Base-by-base conservation (phyloP, 1,139 yeast genomes). In the Geotrichum bryndzae region DNA sequence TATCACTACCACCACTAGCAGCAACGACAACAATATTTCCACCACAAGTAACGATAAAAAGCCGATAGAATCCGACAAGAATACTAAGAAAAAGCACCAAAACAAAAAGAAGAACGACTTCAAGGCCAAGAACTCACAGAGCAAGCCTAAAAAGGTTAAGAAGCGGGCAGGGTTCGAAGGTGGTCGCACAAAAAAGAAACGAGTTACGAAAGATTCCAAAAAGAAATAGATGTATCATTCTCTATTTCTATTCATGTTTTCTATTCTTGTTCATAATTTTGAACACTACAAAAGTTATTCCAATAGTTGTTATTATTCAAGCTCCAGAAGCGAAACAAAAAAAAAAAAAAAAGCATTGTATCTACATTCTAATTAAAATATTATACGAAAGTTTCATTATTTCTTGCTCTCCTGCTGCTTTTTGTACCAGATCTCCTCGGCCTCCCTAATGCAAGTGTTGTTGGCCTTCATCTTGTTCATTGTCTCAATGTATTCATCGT, bases 401-500 rank as follows among this genome's bases (percentile, higher is more conserved):
- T 46, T 58, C 27, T 15, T 46, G 18, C 18, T 38, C 8, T 50
- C 46, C 38, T 54, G 55, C 60, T 63, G 66, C 60, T 65, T 65
- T 53, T 80, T 79, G 48, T 79, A 77, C 95, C 96, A 91, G 69
- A 86, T 77, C 73, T 84, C 79, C 76, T 94, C 98, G 2, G 98
- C 98, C 74, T 90, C 91, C 35, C 87, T 86, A 70, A 94, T 87
- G 22, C 97, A 90, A 66, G 86, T 84, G 74, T 88, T 87, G 77
- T 94, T 94, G 64, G 98, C 96, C 78, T 83, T 85, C 96, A 95
- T 91, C 78, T 94, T 94, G 81, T 94, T 94, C 87, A 94, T 87
- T 1, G 99, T 94, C 79, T 94, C 99, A 61, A 91, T 79, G 74
- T 92, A 94, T 78, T 94, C 99, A 65, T 94, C 99, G 70, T 87